Evolutionary conservation across 345 rosid genomes (phyloP), one percentile per base, ranked within the genome.

Genomic region (Populus simonii): DNA sequence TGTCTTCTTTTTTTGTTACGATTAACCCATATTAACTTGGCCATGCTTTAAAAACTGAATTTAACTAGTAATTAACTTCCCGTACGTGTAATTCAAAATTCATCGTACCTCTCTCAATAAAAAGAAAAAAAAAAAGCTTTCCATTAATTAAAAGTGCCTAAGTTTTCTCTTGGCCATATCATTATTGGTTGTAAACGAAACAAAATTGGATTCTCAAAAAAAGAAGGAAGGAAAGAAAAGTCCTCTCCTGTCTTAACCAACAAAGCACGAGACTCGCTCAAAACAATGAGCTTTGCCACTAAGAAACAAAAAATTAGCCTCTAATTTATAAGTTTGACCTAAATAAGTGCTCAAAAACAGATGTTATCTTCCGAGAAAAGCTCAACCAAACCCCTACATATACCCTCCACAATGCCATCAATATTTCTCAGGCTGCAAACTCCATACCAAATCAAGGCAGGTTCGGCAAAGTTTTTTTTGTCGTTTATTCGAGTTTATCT

Each of bases 401-500:
- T 25, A 73, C 25, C 18, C 15, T 27, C 13, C 10, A 1, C 27
- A 23, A 18, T 27, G 49, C 55, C 61, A 23, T 65, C 59, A n/a
- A 1, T 31, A 10, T 20, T 41, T 11, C 5, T 74, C 74, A 79
- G 82, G 78, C 78, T 43, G 70, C 82, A 68, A 68, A 10, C 15
- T 68, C 77, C 31, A 43, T 20, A 20, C 43, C 22, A 27, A 62
- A 23, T 15, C 6, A 66, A 81, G 75, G 70, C 80, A 67, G 20
- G 76, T 66, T 76, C 83, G 59, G 79, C 83, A 51, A n/a, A 70
- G 71, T 39, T 5, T 59, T 29, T 29, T 29, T 29, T 2, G 57
- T 17, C 23, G 45, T 16, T 47, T 3, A 17, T 43, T 29, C 13
- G 35, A 35, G 49, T 16, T 8, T 68, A 61, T 47, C 53, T 49